Base-by-base conservation (phyloP, 768 basidiomycete species). In the Lentinula sp. region DNA sequence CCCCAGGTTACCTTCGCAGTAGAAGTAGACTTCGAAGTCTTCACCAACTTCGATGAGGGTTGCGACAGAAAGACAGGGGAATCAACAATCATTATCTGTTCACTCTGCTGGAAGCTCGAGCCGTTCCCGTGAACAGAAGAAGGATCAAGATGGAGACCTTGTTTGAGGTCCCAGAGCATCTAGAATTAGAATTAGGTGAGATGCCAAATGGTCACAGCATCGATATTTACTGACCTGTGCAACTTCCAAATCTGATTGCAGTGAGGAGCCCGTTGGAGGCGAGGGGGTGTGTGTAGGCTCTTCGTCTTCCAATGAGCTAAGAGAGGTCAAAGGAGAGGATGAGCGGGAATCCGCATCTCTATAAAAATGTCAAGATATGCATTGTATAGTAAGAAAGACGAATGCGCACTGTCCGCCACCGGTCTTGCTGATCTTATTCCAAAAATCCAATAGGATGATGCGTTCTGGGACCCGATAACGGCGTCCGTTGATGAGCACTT, bases 401-500 rank as follows among this genome's bases (percentile, higher is more conserved):
- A 6, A 48, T 42, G 32, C 75, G 50, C 73, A 64, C 59, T 74
- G 73, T 39, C 70, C 73, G 62, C 73, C 73, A 35, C 68, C 73
- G 61, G 79, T 80, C 59, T 76, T 73, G 65, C 74, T 82, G 61
- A 91, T 78, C 71, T 90, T 95, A 60, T 85, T 87, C 95, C 96
- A 98, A 69, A 99, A 99, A 72, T 99, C 96, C 52, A 99, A 82
- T 50, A 91, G 82, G 65, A 99, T 90, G 53, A 95, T 82, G 61
- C 86, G 84, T 71, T 98, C 97, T 3, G 97, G 97, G 23, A 98
- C 88, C 68, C 95, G 81, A 74, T 97, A 98, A 48, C 91, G 85
- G 64, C 92, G 87, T 36, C 91, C 91, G 66, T 93, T 93, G 66
- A 93, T 93, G 56, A 91, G 75, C 23, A 94, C 86, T 66, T 95